A percentile compares a stretch with the other conserved stretches of the same genome.
These are phyloP conservation scores for Lactarius quietus DNA, from an alignment of 768 basidiomycete species.

Conservation along the genomic window DNA sequence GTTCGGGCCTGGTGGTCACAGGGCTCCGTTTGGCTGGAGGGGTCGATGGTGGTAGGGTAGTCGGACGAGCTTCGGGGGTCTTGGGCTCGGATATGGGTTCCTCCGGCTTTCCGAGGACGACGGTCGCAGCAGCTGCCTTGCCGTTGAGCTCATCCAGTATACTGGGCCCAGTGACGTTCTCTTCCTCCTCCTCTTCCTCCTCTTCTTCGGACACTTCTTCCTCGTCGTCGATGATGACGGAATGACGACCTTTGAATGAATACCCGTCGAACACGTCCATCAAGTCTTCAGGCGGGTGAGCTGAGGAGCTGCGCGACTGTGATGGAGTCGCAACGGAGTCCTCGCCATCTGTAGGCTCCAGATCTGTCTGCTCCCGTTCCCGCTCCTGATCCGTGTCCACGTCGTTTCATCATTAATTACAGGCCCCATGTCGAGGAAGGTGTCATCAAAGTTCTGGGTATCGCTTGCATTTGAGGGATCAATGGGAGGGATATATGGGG, in stretches of 20 bases:
- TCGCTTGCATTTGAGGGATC: constrained; percentile 90
- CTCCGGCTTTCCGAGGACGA: constrained; percentile 34
- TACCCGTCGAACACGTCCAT: constrained; percentile 92
- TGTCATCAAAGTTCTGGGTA: constrained; percentile 96
- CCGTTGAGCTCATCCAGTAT: constrained; percentile 24
- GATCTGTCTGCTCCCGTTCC: constrained; percentile 66
- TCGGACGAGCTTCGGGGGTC: constrained; percentile 67
- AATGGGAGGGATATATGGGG: constrained; percentile 90
- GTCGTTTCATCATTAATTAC: constrained; percentile 76
- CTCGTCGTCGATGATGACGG: constrained; percentile 71
- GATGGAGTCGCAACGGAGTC: constrained; percentile 77
- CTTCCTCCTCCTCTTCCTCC: constrained; percentile 43
- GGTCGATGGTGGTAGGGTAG: constrained; percentile 31
- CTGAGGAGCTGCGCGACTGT: constrained; percentile 73
- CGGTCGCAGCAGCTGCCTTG: constrained; percentile 25
- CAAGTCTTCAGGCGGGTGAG: constrained; percentile 50
- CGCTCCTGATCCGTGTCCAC: constrained; percentile 69
- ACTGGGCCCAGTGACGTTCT: constrained; percentile 26
- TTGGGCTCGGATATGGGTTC: constrained; percentile 53
- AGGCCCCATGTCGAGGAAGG: constrained; percentile 94
- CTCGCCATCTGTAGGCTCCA: constrained; percentile 69
- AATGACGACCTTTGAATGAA: constrained; percentile 85
- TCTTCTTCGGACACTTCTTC: constrained; percentile 54
- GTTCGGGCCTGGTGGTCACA: constrained; percentile 5
- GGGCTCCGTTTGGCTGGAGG: constrained; percentile 21